Conservation (phyloP, 228 moss, liverwort and hornwort genomes). For the Sphagnum magellanicum region DNA sequence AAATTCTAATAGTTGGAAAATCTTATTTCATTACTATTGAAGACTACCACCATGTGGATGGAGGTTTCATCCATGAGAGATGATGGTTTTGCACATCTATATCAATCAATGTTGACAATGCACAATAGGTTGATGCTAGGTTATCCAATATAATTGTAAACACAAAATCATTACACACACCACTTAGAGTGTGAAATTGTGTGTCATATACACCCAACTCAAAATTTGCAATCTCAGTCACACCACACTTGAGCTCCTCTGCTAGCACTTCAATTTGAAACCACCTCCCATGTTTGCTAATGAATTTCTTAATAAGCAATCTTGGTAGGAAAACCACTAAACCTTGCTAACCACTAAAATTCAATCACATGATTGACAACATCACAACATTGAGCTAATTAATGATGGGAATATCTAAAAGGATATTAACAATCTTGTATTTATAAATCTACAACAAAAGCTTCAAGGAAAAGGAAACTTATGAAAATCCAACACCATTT, state of each 20-base stretch:
- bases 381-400: too few relatives aligned
- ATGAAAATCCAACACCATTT: too few relatives aligned
- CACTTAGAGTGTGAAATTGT: constrained; percentile 65
- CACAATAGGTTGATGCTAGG: constrained; percentile 70
- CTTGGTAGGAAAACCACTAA: too few relatives aligned
- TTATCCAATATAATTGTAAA: constrained; percentile 76
- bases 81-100: constrained; percentile 42
- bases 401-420: too few relatives aligned
- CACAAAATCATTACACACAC: constrained; percentile 79
- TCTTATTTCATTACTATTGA: constrained; percentile 71
- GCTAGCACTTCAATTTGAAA: constrained; percentile 60
- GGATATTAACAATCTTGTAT: background rate
- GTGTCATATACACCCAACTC: constrained; percentile 78
- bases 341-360: background rate
- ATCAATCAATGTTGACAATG: constrained; percentile 64
- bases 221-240: constrained; percentile 81
- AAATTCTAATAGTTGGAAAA: background rate
- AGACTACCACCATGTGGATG: constrained; percentile 70
- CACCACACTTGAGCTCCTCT: constrained; percentile 66
- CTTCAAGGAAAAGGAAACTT: background rate
- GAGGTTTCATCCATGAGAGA: constrained; percentile 61
- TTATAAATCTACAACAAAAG: too few relatives aligned
- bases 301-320: too few relatives aligned
- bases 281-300: too few relatives aligned
- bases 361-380: too few relatives aligned